Evolutionary conservation across 2,329 filamentous ascomycete species (phyloP), one percentile per base, ranked within the genome.

Genomic region (Epichloe gansuensis): DNA sequence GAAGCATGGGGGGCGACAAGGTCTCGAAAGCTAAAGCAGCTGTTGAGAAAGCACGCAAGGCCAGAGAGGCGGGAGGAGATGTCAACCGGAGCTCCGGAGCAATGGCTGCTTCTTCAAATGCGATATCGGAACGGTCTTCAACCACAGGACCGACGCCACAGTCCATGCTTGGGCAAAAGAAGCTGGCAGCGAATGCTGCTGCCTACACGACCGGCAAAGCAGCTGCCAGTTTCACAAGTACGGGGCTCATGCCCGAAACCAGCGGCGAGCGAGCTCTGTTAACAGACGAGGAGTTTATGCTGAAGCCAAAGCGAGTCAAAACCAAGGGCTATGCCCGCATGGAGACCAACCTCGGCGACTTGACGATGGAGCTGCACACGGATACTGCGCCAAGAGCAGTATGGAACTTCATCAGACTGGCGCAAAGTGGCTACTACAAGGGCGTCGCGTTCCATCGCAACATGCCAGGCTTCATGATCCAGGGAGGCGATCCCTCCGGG

Each of bases 391-490:
- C 93, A 1, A 87, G 86, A 60, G 89, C 93, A 0, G 93, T 97
- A 2, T 98, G 91, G 89, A 98, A 98, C 67, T 98, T 98, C 63
- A 80, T 95, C 50, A 83, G 86, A 52, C 73, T 98, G 4, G 81
- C 89, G 1, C 86, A 95, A 63, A 87, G 85, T 58, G 91, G 91
- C 1, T 96, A 95, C 68, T 98, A 97, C 71, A 82, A 81, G 49
- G 80, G 80, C 57, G 84, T 95, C 2, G 68, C 77, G 12, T 98
- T 98, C 64, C 93, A 98, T 68, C 82, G 93, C 56, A 96, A 94
- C 65, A 96, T 98, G 60, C 84, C 84, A 53, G 88, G 87, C 60
- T 98, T 98, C 66, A 98, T 98, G 93, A 87, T 98, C 40, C 93
- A 98, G 66, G 91, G 91, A 43, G 93, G 93, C 39, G 93, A 98